Conservation (phyloP, 2,329 filamentous ascomycete species). For the Colletotrichum navitas region DNA sequence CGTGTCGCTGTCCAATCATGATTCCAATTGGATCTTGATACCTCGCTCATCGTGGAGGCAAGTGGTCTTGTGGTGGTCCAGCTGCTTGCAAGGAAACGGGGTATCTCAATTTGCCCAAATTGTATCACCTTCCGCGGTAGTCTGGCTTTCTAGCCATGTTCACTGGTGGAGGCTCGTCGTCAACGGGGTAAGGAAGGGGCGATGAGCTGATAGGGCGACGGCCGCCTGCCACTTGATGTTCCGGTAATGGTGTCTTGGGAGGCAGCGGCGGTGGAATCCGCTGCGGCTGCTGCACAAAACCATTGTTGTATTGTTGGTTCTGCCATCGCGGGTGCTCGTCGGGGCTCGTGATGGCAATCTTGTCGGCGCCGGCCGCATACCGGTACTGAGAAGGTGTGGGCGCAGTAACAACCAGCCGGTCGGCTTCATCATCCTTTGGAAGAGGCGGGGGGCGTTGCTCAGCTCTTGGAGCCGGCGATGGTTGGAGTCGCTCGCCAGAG, state of each 20-base stretch:
- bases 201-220: conserved; percentile 48
- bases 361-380: conserved; percentile 71
- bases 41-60: too few relatives aligned
- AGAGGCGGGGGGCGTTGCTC: conserved; percentile 49
- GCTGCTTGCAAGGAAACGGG: neutral
- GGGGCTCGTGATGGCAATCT: conserved; percentile 72
- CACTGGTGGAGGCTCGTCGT: conserved; percentile 83
- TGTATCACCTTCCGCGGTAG: conserved; percentile 65
- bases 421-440: conserved; percentile 57
- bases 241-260: conserved; percentile 80
- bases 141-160: conserved; percentile 90
- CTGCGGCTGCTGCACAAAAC: conserved; percentile 43
- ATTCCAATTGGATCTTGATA: neutral
- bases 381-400: conserved; percentile 71
- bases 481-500: conserved; percentile 61
- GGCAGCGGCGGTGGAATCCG: conserved; percentile 75
- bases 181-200: conserved; percentile 81
- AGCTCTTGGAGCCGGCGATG: conserved; percentile 48
- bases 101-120: neutral
- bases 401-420: conserved; percentile 68
- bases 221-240: conserved; percentile 54
- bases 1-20: neutral
- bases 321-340: conserved; percentile 68
- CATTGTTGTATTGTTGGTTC: conserved; percentile 44
- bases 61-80: neutral